Percentiles rank a stretch among this genome's conserved stretches.
These are phyloP conservation scores for Tulasnella sp. DNA, from an alignment of 768 basidiomycete species.

Conservation along the genomic window DNA sequence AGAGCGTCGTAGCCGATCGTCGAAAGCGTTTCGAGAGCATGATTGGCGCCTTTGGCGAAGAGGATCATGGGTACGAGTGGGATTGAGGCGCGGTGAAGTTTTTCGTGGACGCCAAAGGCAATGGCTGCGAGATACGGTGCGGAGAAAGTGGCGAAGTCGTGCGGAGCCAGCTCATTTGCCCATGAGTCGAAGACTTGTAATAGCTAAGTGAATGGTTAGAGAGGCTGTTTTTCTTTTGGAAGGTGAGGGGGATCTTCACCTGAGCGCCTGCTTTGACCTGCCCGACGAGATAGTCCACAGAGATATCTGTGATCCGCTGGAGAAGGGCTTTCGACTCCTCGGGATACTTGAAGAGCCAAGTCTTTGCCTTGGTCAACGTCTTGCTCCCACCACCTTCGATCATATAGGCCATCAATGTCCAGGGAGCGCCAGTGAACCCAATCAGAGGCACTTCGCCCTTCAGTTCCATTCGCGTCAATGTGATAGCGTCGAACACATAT, in stretches of 20 bases:
- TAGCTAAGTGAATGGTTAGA: too few relatives aligned
- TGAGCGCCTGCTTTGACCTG: constrained; percentile 95
- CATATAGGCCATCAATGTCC: constrained; percentile 99
- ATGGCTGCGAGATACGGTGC: constrained; percentile 70
- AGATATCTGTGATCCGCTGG: constrained; percentile 72
- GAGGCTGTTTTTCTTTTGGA: too few relatives aligned
- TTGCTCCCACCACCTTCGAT: constrained; percentile 92
- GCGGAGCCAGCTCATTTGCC: constrained; percentile 82
- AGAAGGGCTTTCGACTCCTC: constrained; percentile 71
- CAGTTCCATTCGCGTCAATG: constrained; percentile 64
- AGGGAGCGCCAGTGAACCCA: constrained; percentile 94
- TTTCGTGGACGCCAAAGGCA: constrained; percentile 49
- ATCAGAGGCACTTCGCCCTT: constrained; percentile 89
- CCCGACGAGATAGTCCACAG: constrained; percentile 80
- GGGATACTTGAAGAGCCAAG: constrained; percentile 89
- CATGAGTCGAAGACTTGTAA: constrained; percentile 97
- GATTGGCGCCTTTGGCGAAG: constrained; percentile 90
- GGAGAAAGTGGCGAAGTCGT: constrained; percentile 77
- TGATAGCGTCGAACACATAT: constrained; percentile 91
- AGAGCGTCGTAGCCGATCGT: constrained; percentile 74
- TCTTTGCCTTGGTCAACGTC: constrained; percentile 81
- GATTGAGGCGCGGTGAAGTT: constrained; percentile 43
- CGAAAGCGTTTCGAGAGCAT: constrained; percentile 50
- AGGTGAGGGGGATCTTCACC: constrained; percentile 35
- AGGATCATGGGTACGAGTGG: constrained; percentile 70